Base-by-base conservation (phyloP, 2,329 filamentous ascomycete genomes). In the Myriosclerotinia curreyana region DNA sequence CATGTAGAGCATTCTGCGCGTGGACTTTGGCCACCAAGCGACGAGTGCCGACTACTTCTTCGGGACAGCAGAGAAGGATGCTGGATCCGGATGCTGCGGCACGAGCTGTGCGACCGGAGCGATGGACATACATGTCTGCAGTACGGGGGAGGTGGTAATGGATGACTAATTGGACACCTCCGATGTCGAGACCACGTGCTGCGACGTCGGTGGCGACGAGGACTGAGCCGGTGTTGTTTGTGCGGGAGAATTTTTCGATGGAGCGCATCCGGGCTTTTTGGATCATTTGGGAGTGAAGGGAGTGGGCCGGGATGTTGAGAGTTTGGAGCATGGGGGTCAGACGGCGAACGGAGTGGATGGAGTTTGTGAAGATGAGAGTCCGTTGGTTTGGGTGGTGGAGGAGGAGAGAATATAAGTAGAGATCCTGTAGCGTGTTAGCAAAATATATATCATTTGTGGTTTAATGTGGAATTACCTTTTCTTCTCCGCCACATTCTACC, bases 211-310 rank as follows among this genome's bases (percentile, higher is more conserved):
- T 98, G 4, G 95, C 92, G 22, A 99, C 84, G 3, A 98, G 84
- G 53, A 98, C 89, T 1, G 87, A 84, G 0, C 78, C 73, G 20
- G 77, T 76, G 38, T 80, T 77, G 54, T 84, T 80, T 0, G 86
- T 80, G 3, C 84, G 84, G 1, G 89, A 88, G 78, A 99, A 98
- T 49, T 90, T 89, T 74, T 99, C 95, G 2, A 99, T 84, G 1
- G 92, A 94, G 48, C 94, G 87, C n/a, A 97, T 82, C 52, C 95
- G 92, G 3, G 95, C 93, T 76, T 98, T 98, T 77, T 99, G 95
- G 0, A 87, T 83, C 95, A 99, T 98, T 68, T 92, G 90, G 0
- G 92, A 97, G 77, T 99, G 95, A 0, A 99, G 80, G 0, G 90
- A 86, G 14, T 91, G 80, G 0, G 88, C 89, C 2, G 88, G 86